phyloP scores from a whole-genome alignment of 805 yeast species.

The Myxozyma vanderwaltii region DNA sequence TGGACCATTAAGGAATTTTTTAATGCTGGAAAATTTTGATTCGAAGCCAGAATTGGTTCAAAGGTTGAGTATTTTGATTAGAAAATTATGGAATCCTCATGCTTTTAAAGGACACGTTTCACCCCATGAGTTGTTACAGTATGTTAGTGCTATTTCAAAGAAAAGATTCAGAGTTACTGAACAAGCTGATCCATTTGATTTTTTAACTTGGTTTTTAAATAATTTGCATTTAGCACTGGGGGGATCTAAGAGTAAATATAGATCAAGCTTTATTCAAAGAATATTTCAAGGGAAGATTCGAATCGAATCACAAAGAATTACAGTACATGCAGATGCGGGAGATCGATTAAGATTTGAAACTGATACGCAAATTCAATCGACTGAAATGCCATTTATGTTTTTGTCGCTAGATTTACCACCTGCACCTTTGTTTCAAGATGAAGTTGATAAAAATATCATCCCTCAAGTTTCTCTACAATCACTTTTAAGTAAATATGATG shows the following conservation, averaged over 20 bases:
- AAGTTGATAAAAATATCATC: slow-evolving; percentile 48
- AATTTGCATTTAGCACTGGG: slow-evolving; percentile 44
- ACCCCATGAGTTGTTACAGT: slow-evolving; percentile 64
- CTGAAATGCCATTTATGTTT: slow-evolving; percentile 50
- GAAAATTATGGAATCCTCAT: slow-evolving; percentile 65
- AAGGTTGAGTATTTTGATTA: slow-evolving; percentile 51
- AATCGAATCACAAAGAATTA: slow-evolving; percentile 41
- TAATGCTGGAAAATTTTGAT: slow-evolving; percentile 41
- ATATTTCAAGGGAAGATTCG: slow-evolving; percentile 58
- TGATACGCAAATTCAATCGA: slow-evolving; percentile 31
- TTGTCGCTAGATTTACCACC: slow-evolving; percentile 64
- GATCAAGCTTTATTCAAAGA: slow-evolving; percentile 42
- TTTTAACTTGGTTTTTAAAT: slow-evolving; percentile 64
- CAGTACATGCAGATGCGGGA: slow-evolving; percentile 37
- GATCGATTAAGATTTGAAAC: slow-evolving; percentile 36
- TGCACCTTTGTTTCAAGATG: slow-evolving; percentile 57
- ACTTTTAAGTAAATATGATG: slow-evolving; percentile 48
- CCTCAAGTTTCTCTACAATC: slow-evolving; percentile 49
- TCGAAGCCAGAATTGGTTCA: slow-evolving; percentile 45
- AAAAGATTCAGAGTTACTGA: slow-evolving; percentile 47
- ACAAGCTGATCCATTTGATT: slow-evolving; percentile 56
- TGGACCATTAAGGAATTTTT: slow-evolving; percentile 51
- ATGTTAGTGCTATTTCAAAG: slow-evolving; percentile 49
- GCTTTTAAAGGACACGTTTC: slow-evolving; percentile 65
- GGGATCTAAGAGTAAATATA: slow-evolving; percentile 38